A percentile compares a stretch with the other conserved stretches of the same genome.
Evolutionary conservation across 345 rosid species (phyloP).

Genomic region (Populus tremula): DNA sequence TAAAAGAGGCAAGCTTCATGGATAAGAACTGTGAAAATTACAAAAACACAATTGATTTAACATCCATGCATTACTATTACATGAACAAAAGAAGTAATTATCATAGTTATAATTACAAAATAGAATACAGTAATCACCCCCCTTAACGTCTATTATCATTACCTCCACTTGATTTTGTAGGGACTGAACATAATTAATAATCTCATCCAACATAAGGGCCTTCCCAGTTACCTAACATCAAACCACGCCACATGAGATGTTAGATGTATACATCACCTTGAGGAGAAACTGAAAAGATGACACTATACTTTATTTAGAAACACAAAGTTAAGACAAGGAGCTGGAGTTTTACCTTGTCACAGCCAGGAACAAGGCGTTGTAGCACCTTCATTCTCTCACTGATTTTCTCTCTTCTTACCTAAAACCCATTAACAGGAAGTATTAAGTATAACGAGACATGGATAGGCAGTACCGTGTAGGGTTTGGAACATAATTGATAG

Average conservation of each 20-base stretch:
- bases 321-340: conserved; percentile 11
- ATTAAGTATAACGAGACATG: neutral
- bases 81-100: neutral
- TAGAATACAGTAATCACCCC: too few relatives aligned
- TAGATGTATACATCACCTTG: conserved; percentile 1
- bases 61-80: neutral
- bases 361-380: conserved; percentile 73
- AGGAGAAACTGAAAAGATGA: neutral
- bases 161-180: conserved; percentile 79
- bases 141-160: neutral
- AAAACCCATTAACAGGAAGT: conserved; percentile 9
- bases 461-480: too few relatives aligned
- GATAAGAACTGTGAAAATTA: conserved; percentile 51
- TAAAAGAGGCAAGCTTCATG: conserved; percentile 66
- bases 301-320: neutral
- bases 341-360: conserved; percentile 53
- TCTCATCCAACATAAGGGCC: conserved; percentile 85
- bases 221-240: conserved; percentile 62
- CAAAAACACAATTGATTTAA: neutral
- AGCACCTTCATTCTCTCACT: conserved; percentile 67
- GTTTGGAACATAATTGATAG: neutral
- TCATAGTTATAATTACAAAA: neutral
- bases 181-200: conserved; percentile 71
- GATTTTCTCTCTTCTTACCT: conserved; percentile 78
- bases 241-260: conserved; percentile 39